A percentile compares a stretch with the other conserved stretches of the same genome.
Conservation (phyloP, 2,329 filamentous ascomycete genomes). For the Neonectria ditissima region DNA sequence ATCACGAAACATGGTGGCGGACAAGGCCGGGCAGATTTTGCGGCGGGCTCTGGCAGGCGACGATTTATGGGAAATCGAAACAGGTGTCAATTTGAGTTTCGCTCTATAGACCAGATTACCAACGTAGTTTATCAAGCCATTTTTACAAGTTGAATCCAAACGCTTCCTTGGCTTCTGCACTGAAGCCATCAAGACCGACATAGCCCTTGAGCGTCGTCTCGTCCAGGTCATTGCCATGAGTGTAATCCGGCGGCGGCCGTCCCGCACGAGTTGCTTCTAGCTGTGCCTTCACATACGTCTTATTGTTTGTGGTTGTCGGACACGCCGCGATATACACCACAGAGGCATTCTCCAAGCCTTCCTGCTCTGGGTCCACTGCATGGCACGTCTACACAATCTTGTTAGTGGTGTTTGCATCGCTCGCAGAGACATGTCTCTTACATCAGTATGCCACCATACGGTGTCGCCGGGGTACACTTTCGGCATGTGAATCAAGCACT, state of each 20-base stretch:
- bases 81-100: background rate
- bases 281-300: slow-evolving; percentile 38
- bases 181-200: slow-evolving; percentile 19
- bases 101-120: too few species aligned
- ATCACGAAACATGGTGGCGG: slow-evolving; percentile 19
- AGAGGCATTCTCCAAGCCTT: slow-evolving; percentile 47
- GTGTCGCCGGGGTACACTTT: slow-evolving; percentile 28
- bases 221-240: slow-evolving; percentile 20
- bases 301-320: slow-evolving; percentile 48
- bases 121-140: too few species aligned
- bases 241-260: slow-evolving; percentile 19
- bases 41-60: slow-evolving; percentile 3
- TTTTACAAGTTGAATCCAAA: slow-evolving; percentile 27
- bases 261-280: slow-evolving; percentile 26
- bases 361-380: slow-evolving; percentile 54
- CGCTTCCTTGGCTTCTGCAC: slow-evolving; percentile 21
- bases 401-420: background rate
- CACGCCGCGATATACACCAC: slow-evolving; percentile 53
- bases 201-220: slow-evolving; percentile 31
- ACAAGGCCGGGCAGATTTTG: slow-evolving; percentile 12
- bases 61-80: background rate
- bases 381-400: slow-evolving; percentile 47
- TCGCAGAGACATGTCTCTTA: slow-evolving; percentile 30
- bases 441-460: slow-evolving; percentile 45
- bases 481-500: slow-evolving; percentile 54